Evolutionary conservation across 2,329 filamentous ascomycete species (phyloP).

Genomic region (Xylariaceae sp.): DNA sequence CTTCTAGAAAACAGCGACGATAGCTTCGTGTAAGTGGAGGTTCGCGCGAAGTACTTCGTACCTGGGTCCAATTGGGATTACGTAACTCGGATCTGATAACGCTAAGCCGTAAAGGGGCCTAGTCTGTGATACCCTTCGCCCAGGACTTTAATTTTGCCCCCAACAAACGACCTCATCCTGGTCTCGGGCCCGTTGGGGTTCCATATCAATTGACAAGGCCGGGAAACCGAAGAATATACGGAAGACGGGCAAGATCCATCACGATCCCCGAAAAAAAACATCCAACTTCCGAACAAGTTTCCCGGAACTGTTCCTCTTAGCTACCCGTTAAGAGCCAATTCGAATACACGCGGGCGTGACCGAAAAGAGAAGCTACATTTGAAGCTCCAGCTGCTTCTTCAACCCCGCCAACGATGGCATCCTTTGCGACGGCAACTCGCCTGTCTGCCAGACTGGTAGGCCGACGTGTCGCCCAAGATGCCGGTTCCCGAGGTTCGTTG

Average conservation of each 20-base stretch:
- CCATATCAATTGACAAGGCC: constrained; percentile 7
- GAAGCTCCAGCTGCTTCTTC: constrained; percentile 24
- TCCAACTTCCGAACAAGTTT: constrained; percentile 22
- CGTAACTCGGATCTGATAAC: not conserved
- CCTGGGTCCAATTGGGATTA: not conserved
- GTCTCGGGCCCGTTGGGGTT: constrained; percentile 7
- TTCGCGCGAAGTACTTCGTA: not conserved
- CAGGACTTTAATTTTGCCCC: not conserved
- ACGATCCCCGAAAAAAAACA: constrained; percentile 6
- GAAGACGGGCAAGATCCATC: constrained; percentile 13
- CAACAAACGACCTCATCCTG: not conserved
- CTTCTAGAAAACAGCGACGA: not conserved
- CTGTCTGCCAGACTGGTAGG: constrained; percentile 56
- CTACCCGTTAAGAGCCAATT: not conserved
- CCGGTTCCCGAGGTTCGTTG: constrained; percentile 51
- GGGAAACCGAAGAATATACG: constrained; percentile 27
- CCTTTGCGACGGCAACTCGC: constrained; percentile 59
- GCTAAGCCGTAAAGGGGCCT: not conserved
- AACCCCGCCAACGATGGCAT: constrained; percentile 52
- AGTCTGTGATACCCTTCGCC: no score
- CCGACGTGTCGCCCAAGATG: constrained; percentile 50
- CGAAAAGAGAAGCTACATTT: constrained; percentile 26
- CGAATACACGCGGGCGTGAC: constrained; percentile 7
- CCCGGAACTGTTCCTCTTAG: not conserved
- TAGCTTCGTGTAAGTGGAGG: not conserved